phyloP scores from a whole-genome alignment of 179 eudicot genomes.

The Drosera spatulata region DNA sequence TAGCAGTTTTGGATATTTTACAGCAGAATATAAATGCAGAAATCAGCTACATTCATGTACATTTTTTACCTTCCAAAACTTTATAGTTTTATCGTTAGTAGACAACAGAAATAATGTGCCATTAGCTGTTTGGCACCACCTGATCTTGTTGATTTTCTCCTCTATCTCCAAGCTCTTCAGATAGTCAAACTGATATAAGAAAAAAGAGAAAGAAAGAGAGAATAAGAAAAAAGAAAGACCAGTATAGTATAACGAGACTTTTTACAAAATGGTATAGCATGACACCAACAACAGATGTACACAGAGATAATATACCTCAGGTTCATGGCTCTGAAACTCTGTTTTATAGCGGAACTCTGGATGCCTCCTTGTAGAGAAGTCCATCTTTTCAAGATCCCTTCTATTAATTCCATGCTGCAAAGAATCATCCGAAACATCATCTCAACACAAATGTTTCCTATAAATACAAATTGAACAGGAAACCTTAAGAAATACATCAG shows the following conservation, averaged over 20 bases:
- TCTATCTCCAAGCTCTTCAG: constrained; percentile 76
- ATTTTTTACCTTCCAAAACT: constrained; percentile 60
- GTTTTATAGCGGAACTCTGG: constrained; percentile 89
- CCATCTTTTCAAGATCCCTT: constrained; percentile 62
- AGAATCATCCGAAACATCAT: background rate
- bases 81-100: constrained; percentile 67
- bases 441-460: constrained; percentile 1
- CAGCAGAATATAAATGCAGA: background rate
- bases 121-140: constrained; percentile 71
- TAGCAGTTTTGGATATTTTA: background rate
- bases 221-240: constrained; percentile 6
- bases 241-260: background rate
- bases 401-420: constrained; percentile 55
- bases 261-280: background rate
- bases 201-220: constrained; percentile 7
- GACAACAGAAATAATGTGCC: constrained; percentile 60
- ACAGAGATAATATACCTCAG: constrained; percentile 42
- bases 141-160: constrained; percentile 74
- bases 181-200: constrained; percentile 49
- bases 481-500: background rate
- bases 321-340: constrained; percentile 88
- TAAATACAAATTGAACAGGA: constrained; percentile 1
- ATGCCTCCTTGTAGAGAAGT: constrained; percentile 47
- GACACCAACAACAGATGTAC: constrained; percentile 2
- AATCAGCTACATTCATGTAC: background rate